Conservation (phyloP, 192 early-diverging fungal species). For the Obelidium mucronatum region DNA sequence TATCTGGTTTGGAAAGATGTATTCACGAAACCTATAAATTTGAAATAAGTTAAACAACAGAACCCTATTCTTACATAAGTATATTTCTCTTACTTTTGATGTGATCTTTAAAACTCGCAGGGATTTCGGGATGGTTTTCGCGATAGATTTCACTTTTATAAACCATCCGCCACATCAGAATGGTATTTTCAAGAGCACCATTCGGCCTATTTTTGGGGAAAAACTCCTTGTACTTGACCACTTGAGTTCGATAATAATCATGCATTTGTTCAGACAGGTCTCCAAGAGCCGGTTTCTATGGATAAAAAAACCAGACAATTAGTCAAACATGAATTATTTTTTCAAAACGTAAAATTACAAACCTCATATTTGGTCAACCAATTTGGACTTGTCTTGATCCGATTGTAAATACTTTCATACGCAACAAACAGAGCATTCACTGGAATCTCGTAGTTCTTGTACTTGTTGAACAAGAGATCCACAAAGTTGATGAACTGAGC, state of each 20-base stretch:
- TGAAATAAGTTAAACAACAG: neutral
- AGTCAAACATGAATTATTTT: neutral
- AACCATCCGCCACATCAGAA: constrained; percentile 64
- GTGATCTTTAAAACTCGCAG: constrained; percentile 52
- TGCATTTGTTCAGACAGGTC: constrained; percentile 58
- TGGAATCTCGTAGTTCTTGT: constrained; percentile 54
- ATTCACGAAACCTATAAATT: constrained; percentile 34
- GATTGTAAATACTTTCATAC: constrained; percentile 50
- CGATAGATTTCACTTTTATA: constrained; percentile 51
- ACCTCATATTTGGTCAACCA: constrained; percentile 53
- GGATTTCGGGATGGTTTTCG: constrained; percentile 52
- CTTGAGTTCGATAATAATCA: constrained; percentile 54
- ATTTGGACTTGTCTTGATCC: constrained; percentile 44
- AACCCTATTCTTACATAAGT: neutral
- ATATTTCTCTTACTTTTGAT: neutral
- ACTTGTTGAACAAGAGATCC: constrained; percentile 57
- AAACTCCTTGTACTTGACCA: constrained; percentile 63
- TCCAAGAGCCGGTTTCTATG: constrained; percentile 45
- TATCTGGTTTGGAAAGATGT: constrained; percentile 51
- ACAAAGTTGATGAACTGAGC: constrained; percentile 55
- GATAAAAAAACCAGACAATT: neutral
- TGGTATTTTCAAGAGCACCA: constrained; percentile 55
- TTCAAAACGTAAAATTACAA: neutral
- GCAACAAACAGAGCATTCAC: constrained; percentile 49
- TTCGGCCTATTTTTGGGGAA: constrained; percentile 61